phyloP scores from a whole-genome alignment of 2,329 filamentous ascomycete species.

The Botrytis byssoidea region DNA sequence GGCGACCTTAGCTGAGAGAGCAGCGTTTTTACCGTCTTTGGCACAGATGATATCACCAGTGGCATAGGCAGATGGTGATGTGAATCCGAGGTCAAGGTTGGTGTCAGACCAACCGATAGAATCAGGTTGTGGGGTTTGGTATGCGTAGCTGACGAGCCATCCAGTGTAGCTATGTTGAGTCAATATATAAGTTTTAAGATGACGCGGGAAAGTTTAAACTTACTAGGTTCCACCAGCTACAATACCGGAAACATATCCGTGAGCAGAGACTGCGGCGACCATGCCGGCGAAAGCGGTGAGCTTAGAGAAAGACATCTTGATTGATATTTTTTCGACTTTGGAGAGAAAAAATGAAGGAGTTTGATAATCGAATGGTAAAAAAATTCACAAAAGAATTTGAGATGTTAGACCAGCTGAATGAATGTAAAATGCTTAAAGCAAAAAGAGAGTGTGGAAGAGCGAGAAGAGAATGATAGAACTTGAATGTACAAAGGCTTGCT shows the following conservation, averaged over 20 bases:
- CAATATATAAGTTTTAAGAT: constrained; percentile 38
- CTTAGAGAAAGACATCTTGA: constrained; percentile 35
- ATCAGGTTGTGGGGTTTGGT: neutral
- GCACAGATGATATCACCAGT: constrained; percentile 51
- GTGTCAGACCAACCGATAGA: constrained; percentile 4
- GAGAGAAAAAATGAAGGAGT: neutral
- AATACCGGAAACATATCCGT: constrained; percentile 47
- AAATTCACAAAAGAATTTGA: neutral
- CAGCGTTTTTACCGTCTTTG: constrained; percentile 43
- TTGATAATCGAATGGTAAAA: neutral
- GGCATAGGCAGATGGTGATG: constrained; percentile 47
- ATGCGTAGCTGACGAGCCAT: neutral
- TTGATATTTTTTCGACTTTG: neutral
- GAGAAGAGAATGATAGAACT: constrained; percentile 16
- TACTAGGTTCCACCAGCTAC: constrained; percentile 47
- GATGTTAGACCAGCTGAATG: constrained; percentile 20
- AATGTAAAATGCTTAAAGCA: constrained; percentile 17
- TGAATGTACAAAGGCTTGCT: constrained; percentile 16
- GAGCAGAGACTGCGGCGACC: constrained; percentile 39
- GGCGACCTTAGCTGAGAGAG: constrained; percentile 43
- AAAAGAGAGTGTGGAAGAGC: constrained; percentile 11
- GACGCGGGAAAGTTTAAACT: constrained; percentile 13
- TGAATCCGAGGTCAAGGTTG: constrained; percentile 44
- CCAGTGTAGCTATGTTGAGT: constrained; percentile 32
- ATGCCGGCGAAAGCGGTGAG: constrained; percentile 29